Base-by-base conservation (phyloP, 345 rosid species). In the Pseudoturritis turrita region DNA sequence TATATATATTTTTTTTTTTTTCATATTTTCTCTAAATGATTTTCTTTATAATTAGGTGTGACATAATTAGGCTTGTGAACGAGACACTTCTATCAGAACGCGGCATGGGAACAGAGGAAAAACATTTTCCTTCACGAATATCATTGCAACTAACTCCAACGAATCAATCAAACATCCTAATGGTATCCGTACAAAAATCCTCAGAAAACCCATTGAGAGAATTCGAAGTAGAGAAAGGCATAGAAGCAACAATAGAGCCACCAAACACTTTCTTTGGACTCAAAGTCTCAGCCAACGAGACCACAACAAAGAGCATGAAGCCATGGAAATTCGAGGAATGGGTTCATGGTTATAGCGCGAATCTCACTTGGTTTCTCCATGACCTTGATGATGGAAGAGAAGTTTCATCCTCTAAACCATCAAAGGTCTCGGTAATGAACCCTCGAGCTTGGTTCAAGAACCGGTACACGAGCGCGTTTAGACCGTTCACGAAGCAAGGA, bases 281-380 rank as follows among this genome's bases (percentile, higher is more conserved):
- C 33, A 86, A 77, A 75, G 77, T 85, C 3, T 73, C 96, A 1
- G 86, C 83, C 0, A 88, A 79, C 9, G 97, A 91, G 64, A 81
- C 87, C 15, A 67, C 62, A 44, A 88, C 88, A 1, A 72, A 81
- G 47, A 91, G 81, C 83, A 62, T 94, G 71, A 89, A 80, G 46
- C 95, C 97, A 2, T 90, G 98, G 97, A 90, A 86, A 61, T 94
- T 89, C 7, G 97, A 90, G 74, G 84, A 89, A 71, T 86, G 89
- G 6, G 88, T 89, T 7, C 56, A 68, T 23, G 97, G 95, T 2
- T 87, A 85, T 29, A 83, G 88, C 9, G 85, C 88, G 4, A 75
- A 63, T 15, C 40, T 90, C 73, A 86, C 84, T 51, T 94, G 98
- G 96, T 94, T 83, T 74, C 95, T 90, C n/a, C 97, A 94, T 35